Evolutionary conservation across 2,329 filamentous ascomycete genomes (phyloP).

Genomic region (Fusarium sp.): DNA sequence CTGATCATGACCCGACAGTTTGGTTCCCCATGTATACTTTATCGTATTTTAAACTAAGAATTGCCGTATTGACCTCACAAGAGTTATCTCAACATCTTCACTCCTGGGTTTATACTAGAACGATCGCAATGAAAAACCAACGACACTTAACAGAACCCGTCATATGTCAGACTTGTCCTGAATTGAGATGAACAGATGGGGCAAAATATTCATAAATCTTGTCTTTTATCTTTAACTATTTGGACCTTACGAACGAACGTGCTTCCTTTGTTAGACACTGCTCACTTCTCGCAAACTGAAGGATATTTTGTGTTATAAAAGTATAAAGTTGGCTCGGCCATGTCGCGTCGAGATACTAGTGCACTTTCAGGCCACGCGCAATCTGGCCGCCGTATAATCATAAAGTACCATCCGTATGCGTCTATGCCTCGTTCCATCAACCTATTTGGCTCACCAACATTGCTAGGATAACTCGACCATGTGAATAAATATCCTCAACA

Average conservation of each 20-base stretch:
- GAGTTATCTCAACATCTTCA: too few species aligned
- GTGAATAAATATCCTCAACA: conserved; percentile 13
- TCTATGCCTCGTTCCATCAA: conserved; percentile 31
- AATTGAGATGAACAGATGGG: too few species aligned
- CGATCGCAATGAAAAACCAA: too few species aligned
- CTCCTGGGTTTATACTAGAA: too few species aligned
- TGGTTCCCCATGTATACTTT: conserved; percentile 23
- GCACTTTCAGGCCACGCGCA: conserved; percentile 23
- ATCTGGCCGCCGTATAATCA: conserved; percentile 29
- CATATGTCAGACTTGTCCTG: too few species aligned
- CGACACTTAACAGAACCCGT: too few species aligned
- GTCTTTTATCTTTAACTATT: too few species aligned
- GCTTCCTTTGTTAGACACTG: too few species aligned
- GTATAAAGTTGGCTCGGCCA: conserved; percentile 7
- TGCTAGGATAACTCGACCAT: conserved; percentile 9
- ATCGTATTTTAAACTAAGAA: not conserved
- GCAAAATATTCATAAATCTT: too few species aligned
- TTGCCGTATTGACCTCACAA: not conserved
- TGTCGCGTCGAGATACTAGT: conserved; percentile 1
- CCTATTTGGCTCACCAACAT: conserved; percentile 15
- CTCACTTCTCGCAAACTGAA: not conserved
- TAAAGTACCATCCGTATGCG: conserved; percentile 39
- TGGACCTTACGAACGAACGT: too few species aligned
- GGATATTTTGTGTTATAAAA: not conserved
- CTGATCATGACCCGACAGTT: conserved; percentile 27